These are phyloP conservation scores for Pleodorina starrii DNA, from an alignment of 139 green algal species.

Conservation along the genomic window DNA sequence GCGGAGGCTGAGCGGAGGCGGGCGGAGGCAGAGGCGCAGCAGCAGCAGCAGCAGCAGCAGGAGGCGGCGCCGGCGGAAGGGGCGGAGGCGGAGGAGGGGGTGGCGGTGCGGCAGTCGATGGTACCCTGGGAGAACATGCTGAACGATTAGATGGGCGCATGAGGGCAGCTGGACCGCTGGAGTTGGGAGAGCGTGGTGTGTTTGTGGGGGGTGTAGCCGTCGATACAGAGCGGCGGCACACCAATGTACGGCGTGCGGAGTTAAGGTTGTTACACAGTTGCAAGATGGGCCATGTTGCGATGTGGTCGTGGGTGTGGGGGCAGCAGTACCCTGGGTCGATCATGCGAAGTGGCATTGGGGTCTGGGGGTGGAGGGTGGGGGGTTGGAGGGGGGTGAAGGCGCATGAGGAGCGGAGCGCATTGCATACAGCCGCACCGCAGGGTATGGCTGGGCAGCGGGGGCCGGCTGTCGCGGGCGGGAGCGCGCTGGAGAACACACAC, in stretches of 20 bases:
- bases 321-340: too few relatives aligned
- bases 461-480: too few relatives aligned
- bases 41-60: not conserved
- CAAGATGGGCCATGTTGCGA: not conserved
- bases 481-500: too few relatives aligned
- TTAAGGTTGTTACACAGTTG: not conserved
- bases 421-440: too few relatives aligned
- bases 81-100: not conserved
- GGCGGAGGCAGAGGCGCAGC: not conserved
- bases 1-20: not conserved
- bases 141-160: not conserved
- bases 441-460: too few relatives aligned
- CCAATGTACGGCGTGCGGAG: not conserved
- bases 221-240: not conserved
- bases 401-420: too few relatives aligned
- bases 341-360: too few relatives aligned
- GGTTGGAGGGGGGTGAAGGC: too few relatives aligned
- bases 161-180: not conserved
- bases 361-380: too few relatives aligned
- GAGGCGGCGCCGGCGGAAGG: not conserved
- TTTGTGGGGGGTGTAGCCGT: too few relatives aligned
- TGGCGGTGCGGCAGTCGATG: conserved; percentile 3
- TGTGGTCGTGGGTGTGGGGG: not conserved
- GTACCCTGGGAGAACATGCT: conserved; percentile 21
- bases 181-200: not conserved